Percentiles rank a stretch among this genome's conserved stretches.
phyloP scores from a whole-genome alignment of 2,329 filamentous ascomycete species.

The Exserohilum rostratum region DNA sequence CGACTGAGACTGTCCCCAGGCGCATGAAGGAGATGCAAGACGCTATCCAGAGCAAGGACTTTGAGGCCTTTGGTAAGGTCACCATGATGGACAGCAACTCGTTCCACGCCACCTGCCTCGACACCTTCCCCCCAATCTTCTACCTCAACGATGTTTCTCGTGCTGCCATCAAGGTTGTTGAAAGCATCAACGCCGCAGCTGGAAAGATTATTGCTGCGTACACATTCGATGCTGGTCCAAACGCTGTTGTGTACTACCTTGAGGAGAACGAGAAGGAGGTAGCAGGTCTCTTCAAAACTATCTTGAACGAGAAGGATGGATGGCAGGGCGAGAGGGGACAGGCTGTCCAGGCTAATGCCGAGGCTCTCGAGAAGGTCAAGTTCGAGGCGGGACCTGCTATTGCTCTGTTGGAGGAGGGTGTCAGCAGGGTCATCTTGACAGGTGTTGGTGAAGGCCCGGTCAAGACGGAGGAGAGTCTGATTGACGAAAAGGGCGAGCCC shows the following conservation, averaged over 20 bases:
- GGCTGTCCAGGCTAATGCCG: conserved; percentile 56
- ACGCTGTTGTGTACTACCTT: conserved; percentile 94
- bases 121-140: conserved; percentile 96
- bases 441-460: conserved; percentile 87
- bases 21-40: conserved; percentile 86
- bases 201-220: conserved; percentile 87
- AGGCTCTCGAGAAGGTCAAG: conserved; percentile 67
- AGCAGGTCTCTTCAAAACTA: conserved; percentile 76
- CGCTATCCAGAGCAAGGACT: conserved; percentile 79
- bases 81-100: conserved; percentile 98
- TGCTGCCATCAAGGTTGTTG: conserved; percentile 85
- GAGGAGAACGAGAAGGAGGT: conserved; percentile 76
- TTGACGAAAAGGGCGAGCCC: conserved; percentile 63
- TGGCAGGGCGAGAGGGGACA: conserved; percentile 68
- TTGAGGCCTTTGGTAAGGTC: conserved; percentile 82
- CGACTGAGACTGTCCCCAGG: conserved; percentile 76
- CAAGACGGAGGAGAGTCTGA: conserved; percentile 77
- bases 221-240: conserved; percentile 96
- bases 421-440: conserved; percentile 89
- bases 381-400: conserved; percentile 52
- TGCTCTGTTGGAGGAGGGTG: conserved; percentile 70
- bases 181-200: conserved; percentile 81
- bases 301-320: conserved; percentile 68
- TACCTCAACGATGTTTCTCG: conserved; percentile 95
- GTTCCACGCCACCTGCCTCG: conserved; percentile 93